Evolutionary conservation across 1,284 basidiomycete genomes (phyloP).

Genomic region (Malassezia cuniculi): DNA sequence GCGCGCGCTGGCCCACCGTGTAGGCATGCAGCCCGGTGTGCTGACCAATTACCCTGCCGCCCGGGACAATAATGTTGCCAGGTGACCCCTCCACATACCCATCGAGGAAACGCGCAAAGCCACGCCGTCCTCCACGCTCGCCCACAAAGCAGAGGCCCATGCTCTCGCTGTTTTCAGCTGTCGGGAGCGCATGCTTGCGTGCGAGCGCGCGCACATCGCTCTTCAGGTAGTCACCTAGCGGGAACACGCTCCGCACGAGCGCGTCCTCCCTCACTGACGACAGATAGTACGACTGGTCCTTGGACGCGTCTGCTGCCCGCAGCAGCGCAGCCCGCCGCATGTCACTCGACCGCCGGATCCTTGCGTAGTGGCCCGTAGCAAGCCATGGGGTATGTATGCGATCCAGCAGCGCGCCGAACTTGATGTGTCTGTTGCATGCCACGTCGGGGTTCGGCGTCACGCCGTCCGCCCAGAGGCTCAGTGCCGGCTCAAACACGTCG

Average conservation of each 20-base stretch:
- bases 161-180: constrained; percentile 67
- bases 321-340: constrained; percentile 46
- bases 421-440: constrained; percentile 81
- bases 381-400: constrained; percentile 4
- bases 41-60: constrained; percentile 52
- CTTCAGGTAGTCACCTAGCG: constrained; percentile 31
- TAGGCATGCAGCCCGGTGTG: constrained; percentile 76
- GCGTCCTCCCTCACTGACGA: constrained; percentile 50
- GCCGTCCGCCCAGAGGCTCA: constrained; percentile 30
- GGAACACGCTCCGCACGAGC: constrained; percentile 50
- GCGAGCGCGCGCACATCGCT: constrained; percentile 67
- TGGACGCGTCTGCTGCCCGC: constrained; percentile 47
- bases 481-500: constrained; percentile 35
- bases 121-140: constrained; percentile 49
- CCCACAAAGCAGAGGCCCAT: constrained; percentile 98
- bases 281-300: constrained; percentile 91
- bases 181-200: constrained; percentile 56
- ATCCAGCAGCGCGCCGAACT: constrained; percentile 75
- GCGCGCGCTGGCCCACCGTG: constrained; percentile 70
- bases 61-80: constrained; percentile 57
- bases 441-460: constrained; percentile 80
- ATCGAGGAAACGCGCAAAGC: constrained; percentile 33
- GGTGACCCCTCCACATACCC: constrained; percentile 61
- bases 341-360: constrained; percentile 48
- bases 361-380: constrained; percentile 65